A percentile compares a stretch with the other conserved stretches of the same genome.
Conservation (phyloP, 805 yeast genomes). For the Wickerhamomyces tratensis region DNA sequence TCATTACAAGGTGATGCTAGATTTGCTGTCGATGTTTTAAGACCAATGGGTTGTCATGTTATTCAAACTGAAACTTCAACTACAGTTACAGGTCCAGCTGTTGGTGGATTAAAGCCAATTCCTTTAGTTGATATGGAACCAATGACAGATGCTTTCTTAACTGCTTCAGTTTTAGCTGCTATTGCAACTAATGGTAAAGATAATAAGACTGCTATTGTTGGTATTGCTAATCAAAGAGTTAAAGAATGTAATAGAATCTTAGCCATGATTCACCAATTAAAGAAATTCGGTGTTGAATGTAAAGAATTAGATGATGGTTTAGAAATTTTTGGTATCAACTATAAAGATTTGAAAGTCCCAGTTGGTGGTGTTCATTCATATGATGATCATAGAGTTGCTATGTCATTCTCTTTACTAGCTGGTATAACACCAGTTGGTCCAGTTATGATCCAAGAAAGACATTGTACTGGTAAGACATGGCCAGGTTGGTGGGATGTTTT, state of each 20-base stretch:
- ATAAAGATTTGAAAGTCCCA: constrained; percentile 46
- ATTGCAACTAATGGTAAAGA: constrained; percentile 45
- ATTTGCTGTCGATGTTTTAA: constrained; percentile 86
- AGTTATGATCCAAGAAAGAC: constrained; percentile 73
- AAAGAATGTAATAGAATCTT: constrained; percentile 94
- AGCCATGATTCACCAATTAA: constrained; percentile 86
- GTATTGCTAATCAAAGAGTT: constrained; percentile 97
- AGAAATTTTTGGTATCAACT: constrained; percentile 63
- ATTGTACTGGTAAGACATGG: constrained; percentile 97
- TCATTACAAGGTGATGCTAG: constrained; percentile 97
- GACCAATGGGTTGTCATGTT: constrained; percentile 93
- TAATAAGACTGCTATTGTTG: constrained; percentile 67
- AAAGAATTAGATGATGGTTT: constrained; percentile 89
- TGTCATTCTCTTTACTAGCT: constrained; percentile 88
- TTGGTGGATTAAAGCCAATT: constrained; percentile 60
- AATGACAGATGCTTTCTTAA: constrained; percentile 97
- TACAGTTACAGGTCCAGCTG: constrained; percentile 83
- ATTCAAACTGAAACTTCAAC: constrained; percentile 78
- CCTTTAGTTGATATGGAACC: constrained; percentile 93
- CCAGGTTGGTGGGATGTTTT: constrained; percentile 99
- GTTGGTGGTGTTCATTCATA: constrained; percentile 64
- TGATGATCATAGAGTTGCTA: constrained; percentile 97
- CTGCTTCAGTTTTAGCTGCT: constrained; percentile 98
- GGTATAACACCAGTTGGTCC: constrained; percentile 46
- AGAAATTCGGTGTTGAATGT: constrained; percentile 83